Base-by-base conservation (phyloP, 179 eudicot species). In the Amaranthus tricolor region DNA sequence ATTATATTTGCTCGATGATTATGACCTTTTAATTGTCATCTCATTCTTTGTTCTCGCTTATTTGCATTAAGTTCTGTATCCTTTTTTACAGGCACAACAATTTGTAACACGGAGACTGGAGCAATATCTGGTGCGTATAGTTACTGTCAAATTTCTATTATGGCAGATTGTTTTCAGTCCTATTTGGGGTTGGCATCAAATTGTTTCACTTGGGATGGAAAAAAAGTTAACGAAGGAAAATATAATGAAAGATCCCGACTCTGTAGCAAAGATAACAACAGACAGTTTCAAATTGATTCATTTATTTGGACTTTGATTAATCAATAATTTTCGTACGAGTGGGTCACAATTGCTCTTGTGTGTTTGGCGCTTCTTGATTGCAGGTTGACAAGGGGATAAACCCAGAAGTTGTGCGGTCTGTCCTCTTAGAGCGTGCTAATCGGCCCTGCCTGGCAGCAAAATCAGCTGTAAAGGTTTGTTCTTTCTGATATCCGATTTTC, bases 21-120 rank as follows among this genome's bases (percentile, higher is more conserved):
- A 20, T 57, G 43, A 57, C 65, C 50, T 21, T 65, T 9, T n/a
- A 62, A 20, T 45, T 40, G 40, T 16, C 8, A 6, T 43, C 24
- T 0, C 13, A 15, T 63, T 31, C 60, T 70, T 6, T 48, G n/a
- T 45, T 64, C 69, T 61, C 40, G 11, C 10, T 77, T 44, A 19
- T 51, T 73, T 72, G 20, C 52, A 47, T 17, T 54, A 66, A 72
- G 19, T 57, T 9, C n/a, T 65, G 71, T 40, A 16, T 71, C 44
- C 51, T 66, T 63, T 31, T 66, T 52, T 57, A 67, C 85, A 96
- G 99, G 99, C 83, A 62, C 90, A 87, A 86, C 99, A 96, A 73
- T 96, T 96, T 85, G 96, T 96, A 50, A 91, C 90, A n/a, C 83
- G 98, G 78, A 88, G 99, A 79, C 87, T 96, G 70, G 99, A 96